A percentile compares a stretch with the other conserved stretches of the same genome.
Evolutionary conservation across 208 protist species (phyloP).

Genomic region (Leishmania tropica): DNA sequence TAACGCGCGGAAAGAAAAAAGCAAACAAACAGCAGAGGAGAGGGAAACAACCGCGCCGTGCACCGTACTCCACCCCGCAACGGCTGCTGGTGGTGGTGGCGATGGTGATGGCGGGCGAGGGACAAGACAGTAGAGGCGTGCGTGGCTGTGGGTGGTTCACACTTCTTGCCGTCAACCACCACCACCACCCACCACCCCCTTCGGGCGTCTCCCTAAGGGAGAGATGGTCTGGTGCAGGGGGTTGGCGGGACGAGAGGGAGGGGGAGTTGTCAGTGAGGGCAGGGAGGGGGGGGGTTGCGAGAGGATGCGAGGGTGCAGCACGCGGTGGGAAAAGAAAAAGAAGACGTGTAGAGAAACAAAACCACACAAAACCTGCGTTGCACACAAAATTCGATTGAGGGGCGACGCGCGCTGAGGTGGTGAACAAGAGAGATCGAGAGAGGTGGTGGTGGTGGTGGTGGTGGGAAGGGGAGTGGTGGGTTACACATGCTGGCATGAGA

Average conservation of each 20-base stretch:
- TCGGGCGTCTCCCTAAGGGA: not conserved
- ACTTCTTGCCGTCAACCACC: not conserved
- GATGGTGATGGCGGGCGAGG: not conserved
- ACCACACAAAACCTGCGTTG: not conserved
- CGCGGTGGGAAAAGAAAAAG: not conserved
- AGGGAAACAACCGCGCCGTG: not conserved
- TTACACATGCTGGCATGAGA: not conserved
- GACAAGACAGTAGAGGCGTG: not conserved
- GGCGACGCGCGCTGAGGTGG: not conserved
- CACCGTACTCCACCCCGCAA: not conserved
- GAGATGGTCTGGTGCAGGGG: not conserved
- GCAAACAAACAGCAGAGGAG: slow-evolving; percentile 5
- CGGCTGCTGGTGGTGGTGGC: not conserved
- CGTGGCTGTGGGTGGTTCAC: not conserved
- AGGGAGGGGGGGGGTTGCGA: not conserved
- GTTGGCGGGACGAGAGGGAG: not conserved
- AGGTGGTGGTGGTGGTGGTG: not conserved
- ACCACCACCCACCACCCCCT: not conserved
- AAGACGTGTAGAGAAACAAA: too few relatives aligned
- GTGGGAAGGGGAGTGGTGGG: not conserved
- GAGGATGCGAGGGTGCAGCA: not conserved
- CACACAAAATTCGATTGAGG: not conserved
- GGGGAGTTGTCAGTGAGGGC: not conserved
- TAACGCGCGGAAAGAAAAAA: not conserved
- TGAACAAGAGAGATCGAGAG: not conserved